Evolutionary conservation across 306 rosid species (phyloP), one percentile per base, ranked within the genome.

Genomic region (Pterocarpus santalinus): DNA sequence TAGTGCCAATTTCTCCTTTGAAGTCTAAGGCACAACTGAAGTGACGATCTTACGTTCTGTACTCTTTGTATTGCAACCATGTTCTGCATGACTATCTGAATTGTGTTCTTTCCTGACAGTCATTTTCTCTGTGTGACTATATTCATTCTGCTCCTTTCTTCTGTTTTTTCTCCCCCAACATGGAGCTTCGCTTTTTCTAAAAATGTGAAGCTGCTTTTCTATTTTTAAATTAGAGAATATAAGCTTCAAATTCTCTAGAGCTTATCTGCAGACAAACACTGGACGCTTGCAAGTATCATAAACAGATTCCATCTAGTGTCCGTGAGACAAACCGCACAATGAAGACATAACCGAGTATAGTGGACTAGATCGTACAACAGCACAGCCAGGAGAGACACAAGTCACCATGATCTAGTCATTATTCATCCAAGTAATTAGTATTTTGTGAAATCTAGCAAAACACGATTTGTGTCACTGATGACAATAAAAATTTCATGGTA

Each of bases 401-500:
- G 28, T 22, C 49, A 62, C 76, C 73, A 35, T 0, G 52, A 44
- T 69, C 46, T 38, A 58, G 65, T 63, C 46, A 72, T 39, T 63
- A 65, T 64, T 69, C 73, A 79, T 75, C 82, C 85, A 70, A 65
- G 46, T 53, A 60, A 64, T 57, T 61, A 34, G 35, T 41, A 36
- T 70, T 80, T 34, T 58, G 55, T 65, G 52, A 68, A 76, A 52
- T 78, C 85, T 71, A 83, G 33, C 77, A 80, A 22, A 76, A 80
- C 70, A 76, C 60, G 70, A 22, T 22, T 44, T n/a, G 67, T 44
- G 51, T 38, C 53, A 73, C 72, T 46, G 47, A 78, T 65, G 58
- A 15, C 72, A 43, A 39, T 28, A 36, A 81, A 80, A 22, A 22
- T 52, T 79, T 73, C 72, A 76, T 10, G 47, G 51, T 36, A 64